Conservation (phyloP, 306 rosid genomes). For the Pterocarpus santalinus region DNA sequence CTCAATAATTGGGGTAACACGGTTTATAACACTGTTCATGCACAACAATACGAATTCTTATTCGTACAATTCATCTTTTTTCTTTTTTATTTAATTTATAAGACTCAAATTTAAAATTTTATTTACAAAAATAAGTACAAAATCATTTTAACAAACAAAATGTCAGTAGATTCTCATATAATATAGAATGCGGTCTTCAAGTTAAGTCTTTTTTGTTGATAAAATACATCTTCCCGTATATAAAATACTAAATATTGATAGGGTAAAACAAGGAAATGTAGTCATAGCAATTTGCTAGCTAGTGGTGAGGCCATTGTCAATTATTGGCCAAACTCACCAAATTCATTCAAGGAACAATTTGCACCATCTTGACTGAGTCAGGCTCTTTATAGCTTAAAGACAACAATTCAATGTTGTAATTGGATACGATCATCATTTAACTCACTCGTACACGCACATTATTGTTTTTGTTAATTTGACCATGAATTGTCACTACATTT, state of each 20-base stretch:
- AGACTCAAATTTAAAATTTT: no score
- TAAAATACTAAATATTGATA: not conserved
- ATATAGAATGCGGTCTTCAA: no score
- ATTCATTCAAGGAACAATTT: not conserved
- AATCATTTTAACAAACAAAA: no score
- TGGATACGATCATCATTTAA: conserved; percentile 2
- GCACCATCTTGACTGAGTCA: not conserved
- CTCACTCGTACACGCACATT: not conserved
- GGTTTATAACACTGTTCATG: no score
- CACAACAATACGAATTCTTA: no score
- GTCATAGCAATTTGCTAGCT: not conserved
- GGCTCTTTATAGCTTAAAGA: not conserved
- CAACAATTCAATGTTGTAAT: not conserved
- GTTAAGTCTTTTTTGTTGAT: not conserved
- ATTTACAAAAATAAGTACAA: no score
- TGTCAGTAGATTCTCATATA: no score
- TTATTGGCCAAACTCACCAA: conserved; percentile 14
- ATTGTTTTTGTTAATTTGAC: not conserved
- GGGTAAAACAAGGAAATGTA: not conserved
- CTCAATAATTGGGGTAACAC: no score
- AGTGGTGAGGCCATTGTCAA: not conserved
- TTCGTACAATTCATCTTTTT: no score
- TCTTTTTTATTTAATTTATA: no score
- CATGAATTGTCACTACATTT: not conserved
- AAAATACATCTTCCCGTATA: not conserved